phyloP scores from a whole-genome alignment of 257 asterid species.

The Eucommia ulmoides region DNA sequence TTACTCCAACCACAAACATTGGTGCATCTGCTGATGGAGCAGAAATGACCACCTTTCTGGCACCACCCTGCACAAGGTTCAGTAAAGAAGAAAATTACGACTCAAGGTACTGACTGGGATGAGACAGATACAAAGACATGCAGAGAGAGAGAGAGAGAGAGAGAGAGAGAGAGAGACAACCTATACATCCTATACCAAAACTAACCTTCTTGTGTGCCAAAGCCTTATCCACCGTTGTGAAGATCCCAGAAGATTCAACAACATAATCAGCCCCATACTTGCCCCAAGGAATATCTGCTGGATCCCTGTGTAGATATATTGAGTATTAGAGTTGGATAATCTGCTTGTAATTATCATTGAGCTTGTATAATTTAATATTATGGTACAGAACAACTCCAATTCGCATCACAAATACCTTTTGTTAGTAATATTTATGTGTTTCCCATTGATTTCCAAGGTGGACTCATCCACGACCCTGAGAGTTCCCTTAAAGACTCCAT shows the following conservation, averaged over 20 bases:
- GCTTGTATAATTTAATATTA: not conserved
- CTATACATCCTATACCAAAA: slow-evolving; percentile 1
- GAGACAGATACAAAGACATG: not conserved
- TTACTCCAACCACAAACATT: slow-evolving; percentile 98
- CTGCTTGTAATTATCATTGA: not conserved
- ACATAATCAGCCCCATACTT: slow-evolving; percentile 84
- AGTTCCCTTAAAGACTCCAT: slow-evolving; percentile 72
- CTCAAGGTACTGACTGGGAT: not conserved
- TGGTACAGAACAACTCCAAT: not conserved
- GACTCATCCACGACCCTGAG: slow-evolving; percentile 63
- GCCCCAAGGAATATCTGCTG: slow-evolving; percentile 97
- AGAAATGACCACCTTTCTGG: slow-evolving; percentile 86
- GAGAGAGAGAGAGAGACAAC: not conserved
- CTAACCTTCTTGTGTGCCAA: slow-evolving; percentile 79
- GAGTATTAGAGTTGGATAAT: not conserved
- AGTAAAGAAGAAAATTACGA: not conserved
- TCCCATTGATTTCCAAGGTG: slow-evolving; percentile 90
- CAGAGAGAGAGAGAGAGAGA: not conserved
- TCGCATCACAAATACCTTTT: slow-evolving; percentile 40
- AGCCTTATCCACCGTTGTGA: slow-evolving; percentile 82
- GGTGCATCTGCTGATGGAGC: slow-evolving; percentile 99
- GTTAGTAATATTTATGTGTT: slow-evolving; percentile 57
- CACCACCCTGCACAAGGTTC: slow-evolving; percentile 82
- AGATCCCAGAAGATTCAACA: slow-evolving; percentile 91
- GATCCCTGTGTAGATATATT: slow-evolving; percentile 38